Conservation (phyloP, 2,329 filamentous ascomycete species). For the Onygenales sp. region DNA sequence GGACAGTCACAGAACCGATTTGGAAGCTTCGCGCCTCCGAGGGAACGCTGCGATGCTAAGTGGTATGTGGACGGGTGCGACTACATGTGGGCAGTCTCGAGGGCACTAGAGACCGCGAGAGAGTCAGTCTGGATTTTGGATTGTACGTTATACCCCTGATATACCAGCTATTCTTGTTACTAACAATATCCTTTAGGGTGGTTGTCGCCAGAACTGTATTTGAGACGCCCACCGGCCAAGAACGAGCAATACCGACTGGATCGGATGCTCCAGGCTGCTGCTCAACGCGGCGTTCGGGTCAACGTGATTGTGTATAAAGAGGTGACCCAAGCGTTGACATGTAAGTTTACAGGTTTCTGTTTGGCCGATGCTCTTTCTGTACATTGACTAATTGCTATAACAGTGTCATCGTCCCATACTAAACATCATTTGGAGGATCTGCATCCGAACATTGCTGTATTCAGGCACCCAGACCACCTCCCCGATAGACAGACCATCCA, state of each 20-base stretch:
- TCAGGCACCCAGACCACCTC: constrained; percentile 80
- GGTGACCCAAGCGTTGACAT: constrained; percentile 67
- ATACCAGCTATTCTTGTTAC: constrained; percentile 69
- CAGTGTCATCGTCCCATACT: constrained; percentile 65
- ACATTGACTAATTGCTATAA: constrained; percentile 8
- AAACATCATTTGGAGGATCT: constrained; percentile 92
- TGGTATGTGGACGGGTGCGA: constrained; percentile 96
- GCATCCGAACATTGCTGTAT: constrained; percentile 89
- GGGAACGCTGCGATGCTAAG: constrained; percentile 77
- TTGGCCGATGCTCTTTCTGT: constrained; percentile 6
- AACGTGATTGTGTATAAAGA: constrained; percentile 92
- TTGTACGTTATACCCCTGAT: constrained; percentile 48
- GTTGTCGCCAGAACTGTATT: constrained; percentile 78
- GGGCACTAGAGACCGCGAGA: constrained; percentile 77
- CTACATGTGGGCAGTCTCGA: constrained; percentile 91
- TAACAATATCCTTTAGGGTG: constrained; percentile 73
- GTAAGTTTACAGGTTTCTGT: constrained; percentile 45
- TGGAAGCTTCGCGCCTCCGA: constrained; percentile 81
- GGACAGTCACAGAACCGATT: constrained; percentile 76
- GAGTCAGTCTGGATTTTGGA: constrained; percentile 94
- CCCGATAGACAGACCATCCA: constrained; percentile 62
- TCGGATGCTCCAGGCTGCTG: constrained; percentile 73
- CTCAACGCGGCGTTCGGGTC: constrained; percentile 89
- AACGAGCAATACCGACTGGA: constrained; percentile 85
- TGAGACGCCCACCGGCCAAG: constrained; percentile 71